A percentile compares a stretch with the other conserved stretches of the same genome.
Conservation (phyloP, 75 land plant genomes). For the Larix kaempferi region DNA sequence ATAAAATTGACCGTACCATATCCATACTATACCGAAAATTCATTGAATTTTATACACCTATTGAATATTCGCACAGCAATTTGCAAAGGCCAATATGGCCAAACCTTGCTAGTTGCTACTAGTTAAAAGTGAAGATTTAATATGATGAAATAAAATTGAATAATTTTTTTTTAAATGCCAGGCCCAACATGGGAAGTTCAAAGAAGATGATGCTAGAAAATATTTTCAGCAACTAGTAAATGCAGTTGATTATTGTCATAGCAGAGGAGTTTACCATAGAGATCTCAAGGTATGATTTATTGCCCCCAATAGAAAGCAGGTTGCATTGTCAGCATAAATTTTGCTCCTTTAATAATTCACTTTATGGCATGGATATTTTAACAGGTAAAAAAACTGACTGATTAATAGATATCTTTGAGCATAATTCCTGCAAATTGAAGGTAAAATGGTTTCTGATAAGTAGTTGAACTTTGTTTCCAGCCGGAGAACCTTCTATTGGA, state of each 20-base stretch:
- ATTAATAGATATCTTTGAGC: neutral
- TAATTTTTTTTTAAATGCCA: constrained; percentile 12
- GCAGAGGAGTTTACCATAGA: constrained; percentile 61
- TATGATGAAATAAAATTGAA: neutral
- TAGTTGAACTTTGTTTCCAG: constrained; percentile 28
- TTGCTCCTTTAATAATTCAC: neutral
- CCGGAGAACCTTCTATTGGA: constrained; percentile 78
- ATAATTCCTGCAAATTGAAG: constrained; percentile 1
- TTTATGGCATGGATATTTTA: neutral
- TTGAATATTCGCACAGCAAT: too few relatives aligned
- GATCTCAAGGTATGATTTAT: constrained; percentile 41
- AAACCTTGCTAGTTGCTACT: too few relatives aligned
- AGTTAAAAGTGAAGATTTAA: neutral
- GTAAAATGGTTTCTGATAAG: neutral
- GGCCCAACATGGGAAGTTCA: constrained; percentile 57
- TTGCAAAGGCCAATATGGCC: too few relatives aligned
- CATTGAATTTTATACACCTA: too few relatives aligned
- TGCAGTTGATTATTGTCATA: constrained; percentile 68
- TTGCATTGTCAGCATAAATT: neutral
- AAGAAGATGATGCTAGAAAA: constrained; percentile 79
- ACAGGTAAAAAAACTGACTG: neutral
- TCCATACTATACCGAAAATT: too few relatives aligned
- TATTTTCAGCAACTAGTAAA: constrained; percentile 68
- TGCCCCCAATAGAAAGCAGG: neutral
- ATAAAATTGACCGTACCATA: too few relatives aligned